Conservation (phyloP, 2,329 filamentous ascomycete genomes). For the Alternaria burnsii region DNA sequence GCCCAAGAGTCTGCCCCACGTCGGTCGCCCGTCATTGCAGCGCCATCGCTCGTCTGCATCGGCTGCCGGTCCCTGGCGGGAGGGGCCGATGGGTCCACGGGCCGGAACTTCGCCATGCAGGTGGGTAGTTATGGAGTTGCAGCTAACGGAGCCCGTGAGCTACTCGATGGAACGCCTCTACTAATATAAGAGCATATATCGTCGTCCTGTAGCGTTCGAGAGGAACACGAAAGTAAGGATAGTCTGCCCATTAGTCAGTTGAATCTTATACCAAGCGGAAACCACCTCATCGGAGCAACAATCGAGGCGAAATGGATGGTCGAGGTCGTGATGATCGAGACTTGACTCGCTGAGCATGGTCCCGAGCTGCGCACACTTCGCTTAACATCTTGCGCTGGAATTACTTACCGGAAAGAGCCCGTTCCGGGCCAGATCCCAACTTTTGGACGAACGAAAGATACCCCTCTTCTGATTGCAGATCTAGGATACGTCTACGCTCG, state of each 20-base stretch:
- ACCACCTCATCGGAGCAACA: neutral
- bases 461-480: neutral
- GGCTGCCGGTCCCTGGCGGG: neutral
- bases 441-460: constrained; percentile 6
- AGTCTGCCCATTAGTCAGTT: neutral
- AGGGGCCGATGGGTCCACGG: neutral
- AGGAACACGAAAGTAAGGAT: neutral
- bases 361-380: constrained; percentile 15
- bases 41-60: neutral
- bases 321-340: neutral
- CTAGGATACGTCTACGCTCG: neutral
- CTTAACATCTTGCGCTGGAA: constrained; percentile 17
- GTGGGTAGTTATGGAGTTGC: constrained; percentile 4
- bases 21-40: constrained; percentile 1
- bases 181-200: neutral
- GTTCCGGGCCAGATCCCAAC: constrained; percentile 1
- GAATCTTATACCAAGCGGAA: neutral
- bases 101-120: constrained; percentile 18
- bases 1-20: constrained; percentile 14
- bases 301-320: neutral
- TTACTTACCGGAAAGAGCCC: constrained; percentile 31
- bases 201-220: neutral
- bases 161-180: neutral
- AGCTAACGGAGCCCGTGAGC: constrained; percentile 6
- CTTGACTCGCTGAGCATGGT: constrained; percentile 4